These are phyloP conservation scores for Aspergillus arachidicola DNA, from an alignment of 2,329 filamentous ascomycete species.

Conservation along the genomic window DNA sequence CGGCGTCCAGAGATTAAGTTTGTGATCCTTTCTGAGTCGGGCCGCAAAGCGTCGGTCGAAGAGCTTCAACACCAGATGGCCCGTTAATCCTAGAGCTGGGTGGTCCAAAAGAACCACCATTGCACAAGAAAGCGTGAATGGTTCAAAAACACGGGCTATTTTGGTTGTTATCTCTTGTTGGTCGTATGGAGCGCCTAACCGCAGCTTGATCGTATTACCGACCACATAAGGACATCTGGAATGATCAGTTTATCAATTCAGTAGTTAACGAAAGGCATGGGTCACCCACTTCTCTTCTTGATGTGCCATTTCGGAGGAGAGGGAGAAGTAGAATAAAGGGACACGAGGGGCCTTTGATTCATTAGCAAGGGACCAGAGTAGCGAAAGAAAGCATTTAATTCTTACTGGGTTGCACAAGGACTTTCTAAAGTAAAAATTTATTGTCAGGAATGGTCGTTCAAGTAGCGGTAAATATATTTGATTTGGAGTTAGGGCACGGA, in stretches of 20 bases:
- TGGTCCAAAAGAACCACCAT: slow-evolving; percentile 16
- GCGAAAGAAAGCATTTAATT: background rate
- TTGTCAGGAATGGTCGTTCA: background rate
- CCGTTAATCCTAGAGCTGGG: slow-evolving; percentile 8
- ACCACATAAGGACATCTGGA: slow-evolving; percentile 13
- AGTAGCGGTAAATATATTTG: slow-evolving; percentile 10
- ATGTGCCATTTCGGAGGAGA: background rate
- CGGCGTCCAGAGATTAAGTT: slow-evolving; percentile 15
- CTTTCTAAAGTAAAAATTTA: background rate
- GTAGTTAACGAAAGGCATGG: background rate
- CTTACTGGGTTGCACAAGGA: background rate
- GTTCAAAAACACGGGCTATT: slow-evolving; percentile 20
- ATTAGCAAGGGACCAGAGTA: background rate
- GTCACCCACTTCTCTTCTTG: background rate
- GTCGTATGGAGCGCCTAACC: background rate
- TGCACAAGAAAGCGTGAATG: slow-evolving; percentile 20
- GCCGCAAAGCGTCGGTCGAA: slow-evolving; percentile 24
- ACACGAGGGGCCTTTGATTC: background rate
- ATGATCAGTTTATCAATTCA: background rate
- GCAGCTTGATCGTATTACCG: slow-evolving; percentile 5
- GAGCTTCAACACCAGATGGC: slow-evolving; percentile 21
- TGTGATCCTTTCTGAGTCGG: slow-evolving; percentile 13
- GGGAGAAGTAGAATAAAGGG: background rate
- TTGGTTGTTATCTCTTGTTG: background rate
- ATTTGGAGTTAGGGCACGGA: too few relatives aligned